A percentile compares a stretch with the other conserved stretches of the same genome.
Evolutionary conservation across 192 early-diverging fungal genomes (phyloP).

Genomic region (Mycoemilia scoparia): DNA sequence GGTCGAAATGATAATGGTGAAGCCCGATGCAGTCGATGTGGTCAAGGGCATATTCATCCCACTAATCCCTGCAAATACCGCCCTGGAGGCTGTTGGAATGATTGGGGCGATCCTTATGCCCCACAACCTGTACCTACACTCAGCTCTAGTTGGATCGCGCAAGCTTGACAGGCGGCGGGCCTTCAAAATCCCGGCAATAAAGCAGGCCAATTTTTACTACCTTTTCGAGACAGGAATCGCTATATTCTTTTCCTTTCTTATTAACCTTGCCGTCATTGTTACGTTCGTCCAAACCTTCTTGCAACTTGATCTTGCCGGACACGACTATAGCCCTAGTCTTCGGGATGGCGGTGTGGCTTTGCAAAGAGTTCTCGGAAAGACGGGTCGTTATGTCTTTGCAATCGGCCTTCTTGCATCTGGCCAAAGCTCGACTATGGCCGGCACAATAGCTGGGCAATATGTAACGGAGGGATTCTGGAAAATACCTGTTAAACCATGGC

Average conservation of each 20-base stretch:
- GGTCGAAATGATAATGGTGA: conserved; percentile 45
- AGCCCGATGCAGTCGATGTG: conserved; percentile 31
- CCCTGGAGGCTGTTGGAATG: conserved; percentile 48
- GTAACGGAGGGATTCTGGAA: conserved; percentile 76
- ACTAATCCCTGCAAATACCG: conserved; percentile 32
- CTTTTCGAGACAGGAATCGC: conserved; percentile 40
- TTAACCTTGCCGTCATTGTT: conserved; percentile 54
- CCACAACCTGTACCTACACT: conserved; percentile 81
- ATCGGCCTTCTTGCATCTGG: conserved; percentile 65
- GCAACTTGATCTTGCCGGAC: conserved; percentile 29
- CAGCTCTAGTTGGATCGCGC: conserved; percentile 50
- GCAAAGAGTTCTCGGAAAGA: conserved; percentile 38
- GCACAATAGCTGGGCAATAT: conserved; percentile 80
- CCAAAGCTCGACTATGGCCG: conserved; percentile 75
- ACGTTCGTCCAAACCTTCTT: conserved; percentile 40
- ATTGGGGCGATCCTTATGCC: conserved; percentile 67
- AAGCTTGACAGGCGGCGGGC: conserved; percentile 26
- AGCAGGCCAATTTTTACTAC: conserved; percentile 54
- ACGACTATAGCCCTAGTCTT: conserved; percentile 17
- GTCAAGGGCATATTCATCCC: conserved; percentile 41
- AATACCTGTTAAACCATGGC: conserved; percentile 49
- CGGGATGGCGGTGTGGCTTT: conserved; percentile 34
- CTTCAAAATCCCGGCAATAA: conserved; percentile 35
- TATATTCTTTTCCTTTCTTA: conserved; percentile 41
- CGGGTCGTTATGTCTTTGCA: conserved; percentile 58